Evolutionary conservation across 2,329 filamentous ascomycete species (phyloP), one percentile per base, ranked within the genome.

Genomic region (Colletotrichum graminicola): DNA sequence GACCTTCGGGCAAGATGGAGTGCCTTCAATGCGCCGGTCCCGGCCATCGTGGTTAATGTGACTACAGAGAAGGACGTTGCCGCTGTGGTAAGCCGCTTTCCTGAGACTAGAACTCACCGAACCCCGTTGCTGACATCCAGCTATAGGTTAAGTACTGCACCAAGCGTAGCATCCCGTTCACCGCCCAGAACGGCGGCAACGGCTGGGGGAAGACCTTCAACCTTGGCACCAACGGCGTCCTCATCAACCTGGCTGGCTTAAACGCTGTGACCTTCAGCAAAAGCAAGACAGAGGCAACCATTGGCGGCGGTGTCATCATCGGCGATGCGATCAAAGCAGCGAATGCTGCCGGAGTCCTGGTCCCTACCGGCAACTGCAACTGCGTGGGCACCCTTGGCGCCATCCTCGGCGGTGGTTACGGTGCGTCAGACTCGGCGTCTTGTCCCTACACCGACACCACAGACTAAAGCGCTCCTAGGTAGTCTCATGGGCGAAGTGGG

Each of bases 321-420:
- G 36, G 36, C 39, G 67, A 74, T 6, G 62, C 62, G 16, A 59
- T 69, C 16, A 21, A 62, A n/a, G 65, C 64, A 16, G 68, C 68
- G 2, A 55, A 71, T 23, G 16, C 65, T n/a, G 72, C 67, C 3
- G 72, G 72, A 5, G 62, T 70, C 1, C 47, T 72, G 32, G 56
- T 72, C 16, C 68, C 64, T 47, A 77, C 73, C 10, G 75, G 76
- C 29, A 77, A 75, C 47, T 78, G 77, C 62, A 77, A 78, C 60
- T 77, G 76, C 39, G 76, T 78, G 10, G 76, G 75, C 54, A 60
- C 72, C 8, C 70, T 76, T 18, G 73, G 74, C 3, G 75, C 72
- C 32, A 71, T 63, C 5, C 73, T 76, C 5, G 75, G 75, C 34
- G 74, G 75, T 5, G 74, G 74, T 16, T 66, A 68, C 43, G 74